Evolutionary conservation across 805 yeast species (phyloP).

Genomic region (Kuraishia cidri): DNA sequence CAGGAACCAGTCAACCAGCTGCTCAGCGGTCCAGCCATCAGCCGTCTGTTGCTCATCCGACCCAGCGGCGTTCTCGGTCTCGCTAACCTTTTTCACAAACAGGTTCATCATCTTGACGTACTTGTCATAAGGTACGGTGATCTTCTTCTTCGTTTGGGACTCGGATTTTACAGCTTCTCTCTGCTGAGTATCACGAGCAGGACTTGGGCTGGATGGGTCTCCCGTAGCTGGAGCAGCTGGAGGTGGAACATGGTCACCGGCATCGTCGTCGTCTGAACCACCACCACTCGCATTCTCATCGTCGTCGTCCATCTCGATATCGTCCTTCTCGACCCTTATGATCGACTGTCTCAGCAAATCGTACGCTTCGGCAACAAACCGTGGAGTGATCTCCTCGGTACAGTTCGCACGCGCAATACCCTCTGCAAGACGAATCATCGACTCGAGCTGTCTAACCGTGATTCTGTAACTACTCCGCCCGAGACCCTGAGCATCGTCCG

Average conservation of each 20-base stretch:
- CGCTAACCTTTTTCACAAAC: slow-evolving; percentile 48
- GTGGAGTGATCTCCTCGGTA: slow-evolving; percentile 75
- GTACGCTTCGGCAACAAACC: slow-evolving; percentile 89
- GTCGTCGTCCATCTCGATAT: slow-evolving; percentile 77
- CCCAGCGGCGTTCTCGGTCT: slow-evolving; percentile 31
- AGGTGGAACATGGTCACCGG: slow-evolving; percentile 1
- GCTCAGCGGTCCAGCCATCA: slow-evolving; percentile 55
- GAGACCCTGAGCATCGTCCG: slow-evolving; percentile 84
- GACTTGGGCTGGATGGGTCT: too few relatives aligned
- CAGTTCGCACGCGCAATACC: slow-evolving; percentile 97
- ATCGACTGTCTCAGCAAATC: slow-evolving; percentile 84
- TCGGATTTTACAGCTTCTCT: slow-evolving; percentile 6
- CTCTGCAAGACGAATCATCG: slow-evolving; percentile 86
- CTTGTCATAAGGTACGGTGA: slow-evolving; percentile 72
- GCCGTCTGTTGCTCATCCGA: slow-evolving; percentile 30
- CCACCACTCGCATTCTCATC: slow-evolving; percentile 19
- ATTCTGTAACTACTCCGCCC: slow-evolving; percentile 85
- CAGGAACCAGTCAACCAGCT: slow-evolving; percentile 76
- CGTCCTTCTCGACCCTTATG: slow-evolving; percentile 90
- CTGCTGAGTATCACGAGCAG: slow-evolving; percentile 5
- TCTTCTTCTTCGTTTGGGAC: slow-evolving; percentile 20
- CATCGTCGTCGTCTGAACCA: slow-evolving; percentile 7
- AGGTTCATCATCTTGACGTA: slow-evolving; percentile 78
- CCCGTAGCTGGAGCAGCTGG: slow-evolving; percentile 1
- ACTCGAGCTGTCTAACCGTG: slow-evolving; percentile 94